These are phyloP conservation scores for Chlamydomonas sphaeroides DNA, from an alignment of 139 green algal species.

Conservation along the genomic window DNA sequence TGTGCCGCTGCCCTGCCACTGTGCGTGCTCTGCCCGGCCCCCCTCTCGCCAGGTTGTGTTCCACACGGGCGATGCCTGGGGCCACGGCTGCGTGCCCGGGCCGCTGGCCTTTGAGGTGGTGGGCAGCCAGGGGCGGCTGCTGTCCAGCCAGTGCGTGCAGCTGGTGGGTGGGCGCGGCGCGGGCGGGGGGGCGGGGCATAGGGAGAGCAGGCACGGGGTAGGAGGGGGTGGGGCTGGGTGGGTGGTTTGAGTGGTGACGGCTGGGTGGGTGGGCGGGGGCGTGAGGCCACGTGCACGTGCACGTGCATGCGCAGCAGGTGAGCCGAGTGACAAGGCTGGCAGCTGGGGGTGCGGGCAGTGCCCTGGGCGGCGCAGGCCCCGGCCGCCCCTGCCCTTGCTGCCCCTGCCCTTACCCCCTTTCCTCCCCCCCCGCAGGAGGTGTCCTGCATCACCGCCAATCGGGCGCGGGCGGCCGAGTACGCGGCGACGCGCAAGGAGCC, in stretches of 20 bases:
- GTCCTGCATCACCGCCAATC: background rate
- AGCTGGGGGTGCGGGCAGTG: no score
- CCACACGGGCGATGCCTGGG: slow-evolving; percentile 53
- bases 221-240: no score
- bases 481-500: background rate
- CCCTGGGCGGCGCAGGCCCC: no score
- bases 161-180: background rate
- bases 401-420: no score
- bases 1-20: no score
- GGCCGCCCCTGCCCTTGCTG: no score
- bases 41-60: slow-evolving; percentile 30
- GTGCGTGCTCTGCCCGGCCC: background rate
- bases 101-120: slow-evolving; percentile 35
- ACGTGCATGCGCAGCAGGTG: no score
- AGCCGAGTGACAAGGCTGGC: no score
- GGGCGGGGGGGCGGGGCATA: background rate
- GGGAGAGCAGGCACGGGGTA: no score
- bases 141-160: slow-evolving; percentile 12
- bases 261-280: no score
- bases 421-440: background rate
- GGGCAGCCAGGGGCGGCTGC: slow-evolving; percentile 26
- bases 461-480: slow-evolving; percentile 6
- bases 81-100: slow-evolving; percentile 20
- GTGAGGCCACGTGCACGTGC: no score
- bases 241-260: no score